These are phyloP conservation scores for Lepidium africanum DNA, from an alignment of 345 rosid species.

Conservation along the genomic window DNA sequence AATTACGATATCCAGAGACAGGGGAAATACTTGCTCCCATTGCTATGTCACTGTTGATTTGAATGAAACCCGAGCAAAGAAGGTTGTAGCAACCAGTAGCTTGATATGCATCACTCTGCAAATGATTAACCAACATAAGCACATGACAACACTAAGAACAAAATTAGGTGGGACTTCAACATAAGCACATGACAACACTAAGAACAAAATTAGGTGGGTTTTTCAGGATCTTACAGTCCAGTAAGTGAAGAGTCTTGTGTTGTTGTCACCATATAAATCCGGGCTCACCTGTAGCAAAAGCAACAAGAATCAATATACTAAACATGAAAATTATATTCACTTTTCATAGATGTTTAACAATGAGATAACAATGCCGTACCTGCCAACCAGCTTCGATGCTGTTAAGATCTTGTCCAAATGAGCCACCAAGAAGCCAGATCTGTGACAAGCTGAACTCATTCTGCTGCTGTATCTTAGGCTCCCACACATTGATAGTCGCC, in stretches of 20 bases:
- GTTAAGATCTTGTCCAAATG: conserved; percentile 96
- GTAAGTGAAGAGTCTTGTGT: conserved; percentile 98
- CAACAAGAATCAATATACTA: neutral
- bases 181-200: neutral
- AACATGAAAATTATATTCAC: conserved; percentile 10
- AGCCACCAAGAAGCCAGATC: conserved; percentile 95
- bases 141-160: neutral
- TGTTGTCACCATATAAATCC: conserved; percentile 97
- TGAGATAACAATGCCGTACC: conserved; percentile 33
- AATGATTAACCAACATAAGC: neutral
- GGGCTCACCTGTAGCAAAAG: conserved; percentile 35
- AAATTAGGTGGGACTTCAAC: neutral
- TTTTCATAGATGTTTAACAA: neutral
- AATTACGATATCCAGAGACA: conserved; percentile 68
- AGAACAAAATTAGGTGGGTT: neutral
- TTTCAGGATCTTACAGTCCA: conserved; percentile 82
- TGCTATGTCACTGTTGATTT: conserved; percentile 86
- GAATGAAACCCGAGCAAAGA: conserved; percentile 93
- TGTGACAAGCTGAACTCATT: conserved; percentile 98
- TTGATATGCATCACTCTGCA: conserved; percentile 97
- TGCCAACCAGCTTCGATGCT: conserved; percentile 99
- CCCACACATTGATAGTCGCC: conserved; percentile 97
- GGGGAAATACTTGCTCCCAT: conserved; percentile 99
- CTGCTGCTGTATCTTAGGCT: conserved; percentile 86
- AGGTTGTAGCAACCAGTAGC: conserved; percentile 99